These are phyloP conservation scores for Daucus carota DNA, from an alignment of 129 eudicot genomes.

Conservation along the genomic window DNA sequence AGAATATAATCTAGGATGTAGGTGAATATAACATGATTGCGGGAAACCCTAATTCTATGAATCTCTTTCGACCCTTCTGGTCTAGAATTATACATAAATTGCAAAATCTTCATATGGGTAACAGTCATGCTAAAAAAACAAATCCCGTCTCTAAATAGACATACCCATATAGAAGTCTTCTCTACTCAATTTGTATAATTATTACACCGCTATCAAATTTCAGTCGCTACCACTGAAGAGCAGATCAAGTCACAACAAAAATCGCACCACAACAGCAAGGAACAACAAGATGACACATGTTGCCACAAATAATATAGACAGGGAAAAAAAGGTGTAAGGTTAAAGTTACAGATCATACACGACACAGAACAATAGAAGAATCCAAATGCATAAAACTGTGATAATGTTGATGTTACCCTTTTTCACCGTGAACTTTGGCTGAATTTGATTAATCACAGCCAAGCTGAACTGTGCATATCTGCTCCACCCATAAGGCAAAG, in stretches of 20 bases:
- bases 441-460: conserved; percentile 72
- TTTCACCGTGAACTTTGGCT: conserved; percentile 52
- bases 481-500: conserved; percentile 92
- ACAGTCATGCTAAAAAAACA: neutral
- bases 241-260: neutral
- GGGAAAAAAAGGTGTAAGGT: neutral
- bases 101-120: neutral
- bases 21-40: neutral
- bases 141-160: neutral
- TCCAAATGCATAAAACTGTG: neutral
- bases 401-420: conserved; percentile 39
- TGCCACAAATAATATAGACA: neutral
- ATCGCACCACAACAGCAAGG: neutral
- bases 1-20: neutral
- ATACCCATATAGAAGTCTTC: neutral
- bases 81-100: neutral
- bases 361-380: neutral
- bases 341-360: neutral
- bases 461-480: conserved; percentile 90
- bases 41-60: neutral
- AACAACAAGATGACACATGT: neutral
- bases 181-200: neutral
- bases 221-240: neutral
- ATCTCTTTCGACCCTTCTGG: neutral
- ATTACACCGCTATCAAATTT: neutral